Evolutionary conservation across 2,329 filamentous ascomycete species (phyloP), one percentile per base, ranked within the genome.

Genomic region (Colletotrichum horii): DNA sequence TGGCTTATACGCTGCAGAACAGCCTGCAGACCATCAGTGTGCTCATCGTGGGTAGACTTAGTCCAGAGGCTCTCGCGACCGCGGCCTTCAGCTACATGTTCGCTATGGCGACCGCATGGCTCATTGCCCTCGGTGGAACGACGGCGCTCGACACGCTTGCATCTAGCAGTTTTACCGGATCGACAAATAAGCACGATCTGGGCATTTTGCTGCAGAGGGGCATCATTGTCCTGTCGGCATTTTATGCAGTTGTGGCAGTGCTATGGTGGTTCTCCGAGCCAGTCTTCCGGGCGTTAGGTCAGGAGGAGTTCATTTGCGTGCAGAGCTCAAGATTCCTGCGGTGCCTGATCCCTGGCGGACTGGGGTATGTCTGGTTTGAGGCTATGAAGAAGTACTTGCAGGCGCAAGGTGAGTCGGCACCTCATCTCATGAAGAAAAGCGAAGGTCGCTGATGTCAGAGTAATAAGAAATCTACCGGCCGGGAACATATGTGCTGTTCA

Each of bases 41-140:
- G 6, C 86, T 98, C 61, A 93, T 98, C 48, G 95, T 95, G 4
- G 95, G 95, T 12, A 92, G 94, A 4, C 86, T 95, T 0, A 96
- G 94, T 0, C 93, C 95, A 1, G 94, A 97, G 83, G 92, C 95
- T 3, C 86, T 98, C 8, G 94, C 95, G 0, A 94, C 94, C 0
- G 93, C 95, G 2, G 95, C 95, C 1, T 98, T 98, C 80, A 94
- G 94, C 3, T 96, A 97, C 87, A 98, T 98, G 95, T 98, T 98
- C 79, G 95, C 95, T 70, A 96, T 96, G 94, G 93, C 94, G 26
- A 95, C 95, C 1, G 95, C 93, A 0, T 97, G 95, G 95, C 89
- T 98, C 48, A 94, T 98, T 75, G 95, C 93, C 0, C 89, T 98
- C 6, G 95, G 95, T 32, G 95, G 95, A 9, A 96, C 95, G 0